These are phyloP conservation scores for Crithidia mellificae DNA, from an alignment of 208 protist species.

Conservation along the genomic window DNA sequence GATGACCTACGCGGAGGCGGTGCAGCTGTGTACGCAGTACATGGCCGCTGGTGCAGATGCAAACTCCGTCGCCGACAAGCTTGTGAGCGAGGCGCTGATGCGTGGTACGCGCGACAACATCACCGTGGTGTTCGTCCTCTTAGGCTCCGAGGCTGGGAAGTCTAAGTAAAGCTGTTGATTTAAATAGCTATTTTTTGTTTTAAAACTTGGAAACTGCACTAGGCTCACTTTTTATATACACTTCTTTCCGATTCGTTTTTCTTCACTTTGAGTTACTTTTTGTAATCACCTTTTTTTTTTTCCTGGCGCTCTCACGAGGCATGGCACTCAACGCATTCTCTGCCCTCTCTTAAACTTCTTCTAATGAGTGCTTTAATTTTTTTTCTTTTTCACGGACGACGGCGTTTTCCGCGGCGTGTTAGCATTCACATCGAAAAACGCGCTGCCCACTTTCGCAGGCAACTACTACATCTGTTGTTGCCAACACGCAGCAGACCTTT, in stretches of 20 bases:
- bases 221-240: constrained; percentile 1
- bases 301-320: not conserved
- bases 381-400: too few species aligned
- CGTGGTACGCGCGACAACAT: constrained; percentile 84
- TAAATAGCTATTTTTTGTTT: too few species aligned
- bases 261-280: not conserved
- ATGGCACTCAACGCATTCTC: not conserved
- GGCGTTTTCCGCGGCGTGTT: too few species aligned
- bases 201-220: too few species aligned
- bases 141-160: constrained; percentile 8
- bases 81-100: constrained; percentile 64
- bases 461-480: constrained; percentile 1
- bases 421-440: not conserved
- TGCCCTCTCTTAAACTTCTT: not conserved
- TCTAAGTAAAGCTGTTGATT: not conserved
- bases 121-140: constrained; percentile 66
- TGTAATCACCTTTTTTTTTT: not conserved
- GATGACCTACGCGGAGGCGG: constrained; percentile 82
- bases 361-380: too few species aligned
- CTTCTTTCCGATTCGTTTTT: constrained; percentile 1
- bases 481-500: not conserved
- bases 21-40: constrained; percentile 56
- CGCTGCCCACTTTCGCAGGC: not conserved
- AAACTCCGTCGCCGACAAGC: constrained; percentile 56
- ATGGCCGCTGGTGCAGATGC: constrained; percentile 34